These are phyloP conservation scores for Yarrowia bubula DNA, from an alignment of 805 yeast genomes.

Conservation along the genomic window DNA sequence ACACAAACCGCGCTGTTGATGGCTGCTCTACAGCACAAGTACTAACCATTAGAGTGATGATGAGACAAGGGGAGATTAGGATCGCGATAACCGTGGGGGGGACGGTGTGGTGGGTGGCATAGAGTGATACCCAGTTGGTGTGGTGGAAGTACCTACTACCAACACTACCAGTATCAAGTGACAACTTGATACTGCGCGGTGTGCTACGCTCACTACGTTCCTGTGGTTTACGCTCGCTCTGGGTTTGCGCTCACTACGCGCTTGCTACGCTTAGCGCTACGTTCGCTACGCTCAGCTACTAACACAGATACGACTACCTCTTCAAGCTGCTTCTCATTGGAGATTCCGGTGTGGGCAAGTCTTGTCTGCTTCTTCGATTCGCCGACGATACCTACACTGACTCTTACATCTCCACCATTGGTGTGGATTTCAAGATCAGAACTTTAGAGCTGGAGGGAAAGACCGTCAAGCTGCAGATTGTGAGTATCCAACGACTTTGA, in stretches of 20 bases:
- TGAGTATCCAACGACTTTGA: conserved; percentile 28
- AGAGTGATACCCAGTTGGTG: conserved; percentile 37
- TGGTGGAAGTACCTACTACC: no score
- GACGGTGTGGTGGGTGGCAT: conserved; percentile 28
- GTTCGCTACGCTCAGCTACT: neutral
- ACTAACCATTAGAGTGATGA: conserved; percentile 51
- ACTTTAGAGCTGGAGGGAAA: conserved; percentile 86
- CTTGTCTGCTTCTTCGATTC: conserved; percentile 89
- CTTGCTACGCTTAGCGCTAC: no score
- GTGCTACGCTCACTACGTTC: no score
- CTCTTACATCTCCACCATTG: conserved; percentile 95
- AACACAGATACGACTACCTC: conserved; percentile 86
- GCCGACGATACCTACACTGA: conserved; percentile 97
- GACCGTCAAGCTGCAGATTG: conserved; percentile 91
- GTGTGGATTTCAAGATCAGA: conserved; percentile 82
- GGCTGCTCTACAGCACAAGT: conserved; percentile 40
- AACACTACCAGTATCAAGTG: no score
- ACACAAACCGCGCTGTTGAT: neutral
- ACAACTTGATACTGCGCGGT: no score
- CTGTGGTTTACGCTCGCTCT: no score
- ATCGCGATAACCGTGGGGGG: neutral
- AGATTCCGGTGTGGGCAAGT: conserved; percentile 98
- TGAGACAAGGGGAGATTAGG: neutral
- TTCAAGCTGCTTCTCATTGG: conserved; percentile 94
- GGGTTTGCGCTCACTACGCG: no score